Percentiles rank a stretch among this genome's conserved stretches.
These are phyloP conservation scores for Xylaria polymorpha DNA, from an alignment of 2,329 filamentous ascomycete species.

Conservation along the genomic window DNA sequence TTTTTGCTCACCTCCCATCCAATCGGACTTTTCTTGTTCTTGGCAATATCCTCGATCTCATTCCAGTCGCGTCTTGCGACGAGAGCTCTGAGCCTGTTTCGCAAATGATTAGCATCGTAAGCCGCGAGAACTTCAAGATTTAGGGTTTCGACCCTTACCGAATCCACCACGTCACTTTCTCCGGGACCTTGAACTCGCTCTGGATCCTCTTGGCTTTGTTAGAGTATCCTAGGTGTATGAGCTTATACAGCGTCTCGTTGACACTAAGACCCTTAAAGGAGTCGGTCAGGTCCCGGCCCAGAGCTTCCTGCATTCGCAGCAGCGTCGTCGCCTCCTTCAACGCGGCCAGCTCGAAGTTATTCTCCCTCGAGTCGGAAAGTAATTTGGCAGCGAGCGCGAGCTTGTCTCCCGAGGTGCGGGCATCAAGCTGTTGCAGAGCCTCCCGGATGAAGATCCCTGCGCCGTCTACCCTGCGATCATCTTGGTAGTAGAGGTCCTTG, in stretches of 20 bases:
- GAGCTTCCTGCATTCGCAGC: constrained; percentile 84
- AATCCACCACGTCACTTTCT: constrained; percentile 91
- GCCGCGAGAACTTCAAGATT: neutral
- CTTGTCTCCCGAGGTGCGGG: constrained; percentile 81
- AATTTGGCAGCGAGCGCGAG: constrained; percentile 86
- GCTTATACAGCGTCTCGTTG: constrained; percentile 91
- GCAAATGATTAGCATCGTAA: constrained; percentile 16
- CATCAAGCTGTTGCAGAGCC: constrained; percentile 77
- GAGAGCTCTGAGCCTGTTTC: constrained; percentile 79
- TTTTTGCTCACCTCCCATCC: constrained; percentile 84
- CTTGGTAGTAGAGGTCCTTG: constrained; percentile 97
- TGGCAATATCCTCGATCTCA: constrained; percentile 87
- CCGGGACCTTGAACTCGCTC: constrained; percentile 90
- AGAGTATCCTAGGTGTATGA: constrained; percentile 83
- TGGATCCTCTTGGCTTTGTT: constrained; percentile 89
- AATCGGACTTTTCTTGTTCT: constrained; percentile 86
- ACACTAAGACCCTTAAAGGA: constrained; percentile 85
- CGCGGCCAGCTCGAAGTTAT: constrained; percentile 76
- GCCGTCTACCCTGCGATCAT: constrained; percentile 89
- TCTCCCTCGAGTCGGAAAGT: constrained; percentile 84
- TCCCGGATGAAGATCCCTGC: constrained; percentile 89
- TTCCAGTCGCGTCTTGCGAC: constrained; percentile 92
- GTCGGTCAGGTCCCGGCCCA: constrained; percentile 84
- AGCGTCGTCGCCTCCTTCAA: constrained; percentile 84
- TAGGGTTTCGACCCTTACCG: constrained; percentile 57